Evolutionary conservation across 2,329 filamentous ascomycete genomes (phyloP), one percentile per base, ranked within the genome.

Genomic region (Didymella pomorum): DNA sequence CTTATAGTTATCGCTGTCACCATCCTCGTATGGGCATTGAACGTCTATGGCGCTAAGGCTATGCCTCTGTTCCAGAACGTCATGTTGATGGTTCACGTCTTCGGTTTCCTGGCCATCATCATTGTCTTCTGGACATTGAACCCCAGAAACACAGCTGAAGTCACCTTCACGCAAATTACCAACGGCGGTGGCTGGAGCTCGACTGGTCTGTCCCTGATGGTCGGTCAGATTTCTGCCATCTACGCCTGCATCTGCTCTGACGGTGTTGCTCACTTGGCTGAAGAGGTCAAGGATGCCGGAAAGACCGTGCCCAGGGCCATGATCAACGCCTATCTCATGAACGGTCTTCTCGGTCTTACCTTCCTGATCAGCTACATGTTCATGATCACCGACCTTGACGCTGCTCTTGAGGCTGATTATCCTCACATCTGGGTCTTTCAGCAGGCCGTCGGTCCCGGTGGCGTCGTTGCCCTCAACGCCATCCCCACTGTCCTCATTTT

Each of bases 1-100:
- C 70, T 84, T 1, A 78, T 83, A 56, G 79, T 82, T 10, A 80
- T 82, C 55, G 79, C 79, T 1, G 76, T 82, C 47, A 78, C 79
- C 20, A 50, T 79, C 4, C 60, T 82, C 4, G 78, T 79, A 25
- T 79, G 78, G 66, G 57, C 77, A 2, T 74, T 80, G 61, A 83
- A 82, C 56, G 65, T 75, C 28, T 76, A 66, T 56, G 71, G 70
- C 6, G 58, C 72, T 9, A 65, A 61, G 25, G 46, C 58, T 6
- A 73, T 77, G 71, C 74, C 74, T 12, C 20, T 76, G 4, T 64
- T 76, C 58, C 71, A 77, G 43, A 76, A 74, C 49, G 53, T 74
- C 41, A 75, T 77, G 69, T 53, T 76, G 46, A 63, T 75, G 10
- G 54, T 80, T 26, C 79, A 82, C 59, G 70, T 81, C 14, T 72